Evolutionary conservation across 371 early-diverging fungal species (phyloP).

Genomic region (Rhizopus arrhizus): DNA sequence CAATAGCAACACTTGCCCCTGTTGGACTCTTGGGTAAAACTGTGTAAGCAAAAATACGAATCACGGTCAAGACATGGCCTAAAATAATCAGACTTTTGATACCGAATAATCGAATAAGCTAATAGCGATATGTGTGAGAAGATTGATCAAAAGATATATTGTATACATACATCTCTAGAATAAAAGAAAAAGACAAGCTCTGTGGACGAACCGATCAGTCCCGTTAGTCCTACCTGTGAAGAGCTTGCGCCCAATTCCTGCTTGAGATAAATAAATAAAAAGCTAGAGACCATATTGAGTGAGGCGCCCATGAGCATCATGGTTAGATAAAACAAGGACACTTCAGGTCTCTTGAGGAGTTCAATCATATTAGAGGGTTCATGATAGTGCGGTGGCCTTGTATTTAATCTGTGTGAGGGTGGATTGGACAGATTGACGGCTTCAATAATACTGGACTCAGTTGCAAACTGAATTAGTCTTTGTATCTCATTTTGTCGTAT

Average conservation of each 20-base stretch:
- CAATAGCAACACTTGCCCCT: constrained; percentile 52
- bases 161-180: constrained; percentile 43
- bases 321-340: constrained; percentile 46
- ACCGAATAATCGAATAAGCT: constrained; percentile 53
- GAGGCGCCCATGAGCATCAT: constrained; percentile 61
- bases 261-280: constrained; percentile 50
- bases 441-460: constrained; percentile 58
- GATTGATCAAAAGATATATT: no score
- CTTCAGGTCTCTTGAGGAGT: constrained; percentile 42
- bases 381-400: constrained; percentile 9
- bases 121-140: neutral
- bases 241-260: constrained; percentile 53
- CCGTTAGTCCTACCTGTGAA: constrained; percentile 50
- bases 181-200: constrained; percentile 56
- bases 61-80: constrained; percentile 51
- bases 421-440: constrained; percentile 56
- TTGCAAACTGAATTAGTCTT: constrained; percentile 54
- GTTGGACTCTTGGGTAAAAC: constrained; percentile 49
- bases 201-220: constrained; percentile 51
- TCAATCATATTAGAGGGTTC: constrained; percentile 43
- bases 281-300: constrained; percentile 56
- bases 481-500: constrained; percentile 53
- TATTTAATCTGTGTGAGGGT: constrained; percentile 40
- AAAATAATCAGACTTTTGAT: constrained; percentile 52
- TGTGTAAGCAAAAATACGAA: constrained; percentile 53